A percentile compares a stretch with the other conserved stretches of the same genome.
phyloP scores from a whole-genome alignment of 164 flowering plant genomes.

The Sextonia rubra region DNA sequence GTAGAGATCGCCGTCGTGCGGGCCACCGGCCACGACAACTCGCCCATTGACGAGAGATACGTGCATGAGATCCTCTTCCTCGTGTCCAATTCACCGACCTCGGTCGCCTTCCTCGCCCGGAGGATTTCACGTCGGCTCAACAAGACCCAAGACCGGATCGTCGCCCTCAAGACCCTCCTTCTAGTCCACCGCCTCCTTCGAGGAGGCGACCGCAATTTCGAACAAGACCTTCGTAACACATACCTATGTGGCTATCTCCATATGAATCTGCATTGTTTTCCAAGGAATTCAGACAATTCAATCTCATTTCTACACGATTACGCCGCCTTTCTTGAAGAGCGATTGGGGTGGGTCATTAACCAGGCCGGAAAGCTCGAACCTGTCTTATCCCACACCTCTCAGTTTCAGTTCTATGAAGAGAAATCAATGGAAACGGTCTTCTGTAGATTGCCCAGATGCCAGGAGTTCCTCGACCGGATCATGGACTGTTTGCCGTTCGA shows the following conservation, averaged over 20 bases:
- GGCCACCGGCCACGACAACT: slow-evolving; percentile 57
- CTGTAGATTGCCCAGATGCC: slow-evolving; percentile 40
- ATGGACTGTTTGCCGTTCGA: slow-evolving; percentile 41
- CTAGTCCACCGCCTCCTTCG: slow-evolving; percentile 60
- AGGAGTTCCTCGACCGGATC: slow-evolving; percentile 44
- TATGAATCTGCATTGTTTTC: slow-evolving; percentile 28
- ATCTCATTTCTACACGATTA: slow-evolving; percentile 29
- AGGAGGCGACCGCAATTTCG: slow-evolving; percentile 57
- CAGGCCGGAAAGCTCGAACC: slow-evolving; percentile 53
- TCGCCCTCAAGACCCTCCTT: slow-evolving; percentile 60
- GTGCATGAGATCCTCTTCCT: slow-evolving; percentile 62
- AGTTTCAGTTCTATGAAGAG: slow-evolving; percentile 24
- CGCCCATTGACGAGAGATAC: slow-evolving; percentile 54
- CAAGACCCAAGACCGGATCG: slow-evolving; percentile 49
- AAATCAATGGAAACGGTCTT: slow-evolving; percentile 34
- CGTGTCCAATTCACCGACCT: slow-evolving; percentile 51
- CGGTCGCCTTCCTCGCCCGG: slow-evolving; percentile 46
- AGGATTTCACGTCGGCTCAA: slow-evolving; percentile 44
- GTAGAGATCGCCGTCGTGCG: slow-evolving; percentile 63
- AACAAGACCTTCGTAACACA: slow-evolving; percentile 41
- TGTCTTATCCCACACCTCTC: slow-evolving; percentile 14
- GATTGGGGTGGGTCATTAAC: slow-evolving; percentile 48
- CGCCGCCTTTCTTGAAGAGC: slow-evolving; percentile 36
- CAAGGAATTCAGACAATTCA: slow-evolving; percentile 24
- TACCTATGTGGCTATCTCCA: slow-evolving; percentile 36